These are phyloP conservation scores for Venturia pyrina DNA, from an alignment of 2,329 filamentous ascomycete genomes.

Conservation along the genomic window DNA sequence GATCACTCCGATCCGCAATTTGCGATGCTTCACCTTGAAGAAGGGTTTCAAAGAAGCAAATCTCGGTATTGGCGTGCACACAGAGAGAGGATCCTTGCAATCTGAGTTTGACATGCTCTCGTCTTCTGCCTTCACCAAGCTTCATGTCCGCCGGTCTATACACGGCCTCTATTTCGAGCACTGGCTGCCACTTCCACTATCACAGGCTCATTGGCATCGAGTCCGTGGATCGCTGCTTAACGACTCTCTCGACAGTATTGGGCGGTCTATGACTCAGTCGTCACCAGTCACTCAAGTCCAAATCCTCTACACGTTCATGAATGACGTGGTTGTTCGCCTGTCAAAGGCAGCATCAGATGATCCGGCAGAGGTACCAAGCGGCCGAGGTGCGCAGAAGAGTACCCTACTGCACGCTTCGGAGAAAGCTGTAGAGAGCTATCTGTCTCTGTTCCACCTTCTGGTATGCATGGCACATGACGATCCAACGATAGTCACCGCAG, in stretches of 20 bases:
- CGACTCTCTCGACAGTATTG: constrained; percentile 21
- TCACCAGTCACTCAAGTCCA: constrained; percentile 19
- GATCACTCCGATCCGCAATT: constrained; percentile 34
- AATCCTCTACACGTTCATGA: constrained; percentile 41
- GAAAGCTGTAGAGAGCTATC: constrained; percentile 44
- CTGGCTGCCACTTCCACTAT: constrained; percentile 41
- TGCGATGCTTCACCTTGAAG: constrained; percentile 40
- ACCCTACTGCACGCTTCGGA: constrained; percentile 40
- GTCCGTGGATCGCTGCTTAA: constrained; percentile 22
- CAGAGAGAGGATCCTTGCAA: constrained; percentile 23
- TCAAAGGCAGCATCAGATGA: constrained; percentile 24
- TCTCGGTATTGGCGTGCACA: constrained; percentile 35
- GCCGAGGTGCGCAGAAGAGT: constrained; percentile 21
- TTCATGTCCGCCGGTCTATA: constrained; percentile 31
- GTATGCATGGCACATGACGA: constrained; percentile 36
- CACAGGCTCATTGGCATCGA: constrained; percentile 34
- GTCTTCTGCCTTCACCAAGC: constrained; percentile 28
- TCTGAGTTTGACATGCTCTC: constrained; percentile 44
- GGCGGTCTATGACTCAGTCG: constrained; percentile 17
- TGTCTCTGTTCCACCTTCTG: constrained; percentile 42
- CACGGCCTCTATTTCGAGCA: constrained; percentile 32
- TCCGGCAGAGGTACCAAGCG: constrained; percentile 12
- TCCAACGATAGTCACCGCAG: constrained; percentile 25
- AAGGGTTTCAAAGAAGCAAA: constrained; percentile 28
- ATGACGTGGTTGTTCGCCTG: constrained; percentile 40